Conservation (phyloP, 768 basidiomycete species). For the Tricholoma sp. region DNA sequence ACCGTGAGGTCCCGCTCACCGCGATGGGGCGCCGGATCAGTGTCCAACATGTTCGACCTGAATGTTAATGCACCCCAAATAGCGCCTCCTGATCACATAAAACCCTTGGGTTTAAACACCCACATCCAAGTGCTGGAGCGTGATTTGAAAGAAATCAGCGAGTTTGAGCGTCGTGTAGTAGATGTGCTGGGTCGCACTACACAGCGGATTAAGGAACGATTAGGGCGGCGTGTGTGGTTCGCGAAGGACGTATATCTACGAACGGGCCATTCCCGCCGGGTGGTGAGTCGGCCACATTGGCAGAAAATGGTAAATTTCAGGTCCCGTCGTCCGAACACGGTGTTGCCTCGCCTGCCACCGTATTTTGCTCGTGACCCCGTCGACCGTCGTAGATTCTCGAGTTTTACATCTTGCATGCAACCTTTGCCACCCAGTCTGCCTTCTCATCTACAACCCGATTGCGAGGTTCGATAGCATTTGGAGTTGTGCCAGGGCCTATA, state of each 20-base stretch:
- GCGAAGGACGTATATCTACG: conserved; percentile 51
- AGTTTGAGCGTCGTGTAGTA: conserved; percentile 36
- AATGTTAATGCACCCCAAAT: conserved; percentile 27
- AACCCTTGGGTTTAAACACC: conserved; percentile 45
- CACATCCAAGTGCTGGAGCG: conserved; percentile 55
- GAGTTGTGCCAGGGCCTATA: background rate
- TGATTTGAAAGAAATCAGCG: conserved; percentile 46
- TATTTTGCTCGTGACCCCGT: conserved; percentile 6
- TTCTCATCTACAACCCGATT: background rate
- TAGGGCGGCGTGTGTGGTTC: conserved; percentile 75
- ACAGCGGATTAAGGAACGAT: conserved; percentile 64
- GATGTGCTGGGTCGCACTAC: conserved; percentile 44
- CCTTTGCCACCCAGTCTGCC: background rate
- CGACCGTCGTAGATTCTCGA: background rate
- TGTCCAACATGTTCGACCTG: conserved; percentile 25
- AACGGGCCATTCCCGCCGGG: conserved; percentile 21
- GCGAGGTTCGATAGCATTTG: background rate
- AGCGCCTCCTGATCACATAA: conserved; percentile 16
- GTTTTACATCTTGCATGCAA: background rate
- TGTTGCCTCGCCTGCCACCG: background rate
- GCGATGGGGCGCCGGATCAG: conserved; percentile 7
- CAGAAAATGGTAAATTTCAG: conserved; percentile 43
- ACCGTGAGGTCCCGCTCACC: background rate
- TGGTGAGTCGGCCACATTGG: conserved; percentile 45
- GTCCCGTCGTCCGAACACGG: conserved; percentile 12